These are phyloP conservation scores for Nemania sp. DNA, from an alignment of 2,329 filamentous ascomycete genomes.

Conservation along the genomic window DNA sequence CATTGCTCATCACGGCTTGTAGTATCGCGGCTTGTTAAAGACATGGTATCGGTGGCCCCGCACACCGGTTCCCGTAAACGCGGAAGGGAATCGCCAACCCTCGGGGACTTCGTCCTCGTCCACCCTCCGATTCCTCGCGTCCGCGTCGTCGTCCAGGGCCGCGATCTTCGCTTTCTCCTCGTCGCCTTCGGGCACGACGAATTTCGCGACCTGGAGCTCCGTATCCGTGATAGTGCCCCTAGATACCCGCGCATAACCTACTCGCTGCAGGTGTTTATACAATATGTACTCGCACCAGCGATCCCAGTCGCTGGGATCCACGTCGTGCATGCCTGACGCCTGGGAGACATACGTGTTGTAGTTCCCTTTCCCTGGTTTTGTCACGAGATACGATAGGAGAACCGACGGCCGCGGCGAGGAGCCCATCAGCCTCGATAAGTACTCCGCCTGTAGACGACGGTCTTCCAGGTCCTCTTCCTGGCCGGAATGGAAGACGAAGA, in stretches of 20 bases:
- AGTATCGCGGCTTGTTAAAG: slow-evolving; percentile 88
- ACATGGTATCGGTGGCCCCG: slow-evolving; percentile 93
- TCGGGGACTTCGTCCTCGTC: slow-evolving; percentile 74
- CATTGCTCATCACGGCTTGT: slow-evolving; percentile 35
- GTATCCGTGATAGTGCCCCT: slow-evolving; percentile 94
- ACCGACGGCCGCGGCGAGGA: slow-evolving; percentile 78
- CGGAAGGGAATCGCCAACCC: slow-evolving; percentile 78
- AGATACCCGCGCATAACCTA: slow-evolving; percentile 88
- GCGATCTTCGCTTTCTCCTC: slow-evolving; percentile 56
- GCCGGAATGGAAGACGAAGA: slow-evolving; percentile 98
- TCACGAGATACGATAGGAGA: slow-evolving; percentile 89
- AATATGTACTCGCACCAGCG: slow-evolving; percentile 99
- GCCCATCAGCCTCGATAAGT: slow-evolving; percentile 87
- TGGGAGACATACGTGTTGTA: slow-evolving; percentile 95
- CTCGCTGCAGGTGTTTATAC: slow-evolving; percentile 84
- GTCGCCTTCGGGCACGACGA: slow-evolving; percentile 75
- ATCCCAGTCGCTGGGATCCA: slow-evolving; percentile 92
- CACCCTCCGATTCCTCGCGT: slow-evolving; percentile 63
- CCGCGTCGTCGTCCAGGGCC: slow-evolving; percentile 43
- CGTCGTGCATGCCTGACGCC: slow-evolving; percentile 89
- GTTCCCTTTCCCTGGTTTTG: slow-evolving; percentile 86
- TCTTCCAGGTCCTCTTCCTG: slow-evolving; percentile 97
- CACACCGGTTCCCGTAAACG: slow-evolving; percentile 86
- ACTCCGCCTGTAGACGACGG: slow-evolving; percentile 81
- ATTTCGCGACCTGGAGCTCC: slow-evolving; percentile 95